Base-by-base conservation (phyloP, 1,284 basidiomycete genomes). In the Mycena citricolor region DNA sequence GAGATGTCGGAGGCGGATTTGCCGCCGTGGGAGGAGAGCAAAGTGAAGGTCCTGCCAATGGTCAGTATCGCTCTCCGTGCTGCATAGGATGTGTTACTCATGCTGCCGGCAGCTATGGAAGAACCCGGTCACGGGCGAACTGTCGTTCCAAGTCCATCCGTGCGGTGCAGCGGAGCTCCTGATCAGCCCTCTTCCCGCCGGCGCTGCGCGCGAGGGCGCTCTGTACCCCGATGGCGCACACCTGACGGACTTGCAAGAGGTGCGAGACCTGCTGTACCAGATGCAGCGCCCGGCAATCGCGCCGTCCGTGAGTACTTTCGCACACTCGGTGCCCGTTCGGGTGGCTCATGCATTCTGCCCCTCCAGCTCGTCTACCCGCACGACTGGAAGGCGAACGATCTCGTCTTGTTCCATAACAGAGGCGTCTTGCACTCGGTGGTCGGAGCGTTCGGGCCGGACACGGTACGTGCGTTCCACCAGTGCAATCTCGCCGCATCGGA, bases 241-340 rank as follows among this genome's bases (percentile, higher is more conserved):
- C 52, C 55, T 94, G 44, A 83, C 67, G 2, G 79, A 91, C 58
- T 67, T 92, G 24, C 73, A 76, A 53, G 69, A 81, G 47, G 86
- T 88, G 3, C 71, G 90, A n/a, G 79, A 77, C 8, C 56, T 89
- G 11, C 58, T 92, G 25, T 90, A 91, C 67, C 74, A 73, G 61
- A 83, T 92, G 71, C 88, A 93, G 62, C 67, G 89, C 8, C 89
- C 89, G 1, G 88, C 80, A 6, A 92, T 93, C 51, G 77, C 82
- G 1, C 87, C 88, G 2, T 63, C 65, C 20, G 78, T 79, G 51
- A 54, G 74, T 60, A 7, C 31, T 24, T 31, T 32, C 19, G 4
- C 10, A 17, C 24, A n/a, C n/a, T n/a, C n/a, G n/a, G n/a, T n/a
- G n/a, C n/a, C n/a, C n/a, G n/a, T n/a, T n/a, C n/a, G n/a, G n/a